Evolutionary conservation across 148 eudicot genomes (phyloP).

Genomic region (Linanthus parryae): DNA sequence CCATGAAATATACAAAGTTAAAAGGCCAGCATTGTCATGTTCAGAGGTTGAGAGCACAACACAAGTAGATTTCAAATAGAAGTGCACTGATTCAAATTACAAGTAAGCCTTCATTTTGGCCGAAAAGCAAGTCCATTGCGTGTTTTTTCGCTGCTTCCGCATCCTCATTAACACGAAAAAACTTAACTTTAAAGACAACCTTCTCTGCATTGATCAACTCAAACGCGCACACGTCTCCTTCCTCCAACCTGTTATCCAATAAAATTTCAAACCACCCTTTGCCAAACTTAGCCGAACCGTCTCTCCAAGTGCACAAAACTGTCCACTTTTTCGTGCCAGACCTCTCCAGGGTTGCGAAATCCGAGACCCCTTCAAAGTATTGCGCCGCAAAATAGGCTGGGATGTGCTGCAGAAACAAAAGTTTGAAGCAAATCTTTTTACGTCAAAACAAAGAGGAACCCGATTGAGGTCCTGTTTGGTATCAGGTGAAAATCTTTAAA

Average conservation of each 20-base stretch:
- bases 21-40: too few relatives aligned
- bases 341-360: slow-evolving; percentile 17
- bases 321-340: slow-evolving; percentile 25
- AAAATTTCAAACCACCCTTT: slow-evolving; percentile 41
- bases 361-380: slow-evolving; percentile 10
- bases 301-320: slow-evolving; percentile 18
- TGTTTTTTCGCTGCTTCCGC: too few relatives aligned
- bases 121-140: too few relatives aligned
- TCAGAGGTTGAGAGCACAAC: too few relatives aligned
- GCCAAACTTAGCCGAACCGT: slow-evolving; percentile 14
- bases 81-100: too few relatives aligned
- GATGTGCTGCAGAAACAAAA: slow-evolving; percentile 19
- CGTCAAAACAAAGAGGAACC: too few relatives aligned
- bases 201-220: slow-evolving; percentile 23
- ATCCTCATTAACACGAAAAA: slow-evolving; percentile 19
- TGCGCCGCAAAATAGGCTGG: slow-evolving; percentile 23
- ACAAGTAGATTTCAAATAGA: too few relatives aligned
- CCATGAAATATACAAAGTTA: too few relatives aligned
- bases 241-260: slow-evolving; percentile 17
- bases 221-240: slow-evolving; percentile 43
- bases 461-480: too few relatives aligned
- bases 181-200: slow-evolving; percentile 14
- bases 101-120: too few relatives aligned
- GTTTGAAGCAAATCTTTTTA: too few relatives aligned
- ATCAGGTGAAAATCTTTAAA: too few relatives aligned